Base-by-base conservation (phyloP, 495 filamentous ascomycete species). In the Podospora bellae-mahoneyi region DNA sequence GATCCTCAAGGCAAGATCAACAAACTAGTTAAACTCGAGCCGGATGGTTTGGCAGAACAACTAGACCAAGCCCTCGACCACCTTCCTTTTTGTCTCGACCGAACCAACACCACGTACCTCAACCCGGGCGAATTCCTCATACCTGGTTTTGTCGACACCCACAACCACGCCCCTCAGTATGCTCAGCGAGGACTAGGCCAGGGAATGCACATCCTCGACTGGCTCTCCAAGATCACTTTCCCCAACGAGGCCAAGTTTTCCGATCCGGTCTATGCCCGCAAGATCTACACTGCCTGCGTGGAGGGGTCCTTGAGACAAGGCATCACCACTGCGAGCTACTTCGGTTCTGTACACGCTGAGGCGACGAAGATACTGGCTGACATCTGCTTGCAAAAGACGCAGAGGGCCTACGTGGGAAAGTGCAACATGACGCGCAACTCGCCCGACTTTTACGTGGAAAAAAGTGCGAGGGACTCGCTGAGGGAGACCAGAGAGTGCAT, bases 121-220 rank as follows among this genome's bases (percentile, higher is more conserved):
- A 64, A 65, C 0, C 78, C 81, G 1, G 80, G 81, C n/a, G 72
- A 86, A 48, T 86, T 89, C 73, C 69, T 89, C 15, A 82, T 85
- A 61, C 87, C 87, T 0, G 87, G 87, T 13, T 88, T 89, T 73
- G 77, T 89, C 26, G 87, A 89, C 76, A 88, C 86, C 13, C 87
- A 89, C 79, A 88, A 85, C 69, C 87, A 89, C 68, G 88, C 88
- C 5, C 87, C 88, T 4, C 88, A 90, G 71, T 89, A 83, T 82
- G 79, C 84, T 13, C 85, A 88, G 68, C 84, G 86, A 53, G 88
- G 87, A 0, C 76, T 86, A 2, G 87, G 87, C 15, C 83, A 85
- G 59, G 84, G 85, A n/a, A 79, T 83, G 66, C 79, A 82, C 27
- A 80, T 90, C 26, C 76, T 89, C 0, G 84, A 87, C 71, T 90